Evolutionary conservation across 2,329 filamentous ascomycete genomes (phyloP), one percentile per base, ranked within the genome.

Genomic region (Coleophoma cylindrospora): DNA sequence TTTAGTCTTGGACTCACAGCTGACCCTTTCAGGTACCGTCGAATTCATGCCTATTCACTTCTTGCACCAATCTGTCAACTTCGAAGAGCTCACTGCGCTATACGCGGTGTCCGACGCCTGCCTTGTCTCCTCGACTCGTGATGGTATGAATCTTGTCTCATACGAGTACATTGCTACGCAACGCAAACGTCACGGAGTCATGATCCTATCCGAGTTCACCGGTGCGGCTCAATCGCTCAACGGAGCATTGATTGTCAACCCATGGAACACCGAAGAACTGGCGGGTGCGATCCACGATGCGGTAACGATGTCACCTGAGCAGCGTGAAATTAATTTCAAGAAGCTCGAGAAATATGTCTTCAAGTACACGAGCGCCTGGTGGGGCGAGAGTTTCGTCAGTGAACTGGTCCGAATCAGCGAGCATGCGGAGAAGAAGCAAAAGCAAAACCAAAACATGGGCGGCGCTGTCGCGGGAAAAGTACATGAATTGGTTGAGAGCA

Each of bases 41-140:
- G 92, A 97, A 69, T 97, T 96, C 73, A 96, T 95, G 87, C 94
- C 94, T 1, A 97, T 99, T 61, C 94, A 97, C 70, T 97, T 96
- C 74, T 84, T 97, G 63, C 94, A 97, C 74, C 95, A 96, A 72
- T 95, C 89, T 4, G 91, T 97, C 64, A 84, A 84, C 45, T 96
- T 97, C 61, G 91, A 96, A 60, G 94, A 97, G 71, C 82, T 99
- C 34, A 91, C 95, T 45, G 91, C 91, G 0, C 80, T 97, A 9
- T 97, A 97, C 66, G 89, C 90, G 14, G 86, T 95, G 19, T 94
- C 90, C 3, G 94, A 96, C 65, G 89, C 90, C 41, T 96, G 91
- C 66, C 80, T 97, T 13, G 92, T 95, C 36, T 95, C 88, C 9
- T 96, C 89, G 3, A 97, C 89, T n/a, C 87, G 94, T 45, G 94